A percentile compares a stretch with the other conserved stretches of the same genome.
Evolutionary conservation across 345 rosid genomes (phyloP).

Genomic region (Combretum micranthum): DNA sequence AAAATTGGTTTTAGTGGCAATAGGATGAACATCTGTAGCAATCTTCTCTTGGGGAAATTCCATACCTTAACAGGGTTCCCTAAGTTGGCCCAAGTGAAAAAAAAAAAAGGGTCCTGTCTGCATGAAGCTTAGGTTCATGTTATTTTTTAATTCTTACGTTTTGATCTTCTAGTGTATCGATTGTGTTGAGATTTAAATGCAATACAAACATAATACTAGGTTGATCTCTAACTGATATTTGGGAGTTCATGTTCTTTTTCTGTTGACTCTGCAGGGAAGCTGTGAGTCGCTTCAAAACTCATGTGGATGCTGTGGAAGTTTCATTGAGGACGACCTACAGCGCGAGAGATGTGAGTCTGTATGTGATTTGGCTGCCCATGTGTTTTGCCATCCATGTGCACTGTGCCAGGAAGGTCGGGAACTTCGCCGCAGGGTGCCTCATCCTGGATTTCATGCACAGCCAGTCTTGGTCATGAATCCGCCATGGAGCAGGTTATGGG

Average conservation of each 20-base stretch:
- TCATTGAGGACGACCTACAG: slow-evolving; percentile 57
- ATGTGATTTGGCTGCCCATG: slow-evolving; percentile 68
- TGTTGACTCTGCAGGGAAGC: slow-evolving; percentile 42
- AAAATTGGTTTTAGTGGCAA: too few relatives aligned
- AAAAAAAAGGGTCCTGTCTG: too few relatives aligned
- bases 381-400: slow-evolving; percentile 70
- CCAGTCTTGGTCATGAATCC: slow-evolving; percentile 64
- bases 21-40: too few relatives aligned
- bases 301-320: slow-evolving; percentile 72
- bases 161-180: too few relatives aligned
- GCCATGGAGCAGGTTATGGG: slow-evolving; percentile 64
- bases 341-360: slow-evolving; percentile 60
- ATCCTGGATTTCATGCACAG: slow-evolving; percentile 69
- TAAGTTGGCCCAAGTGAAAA: too few relatives aligned
- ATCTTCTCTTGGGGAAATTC: too few relatives aligned
- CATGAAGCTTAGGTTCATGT: too few relatives aligned
- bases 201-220: not conserved
- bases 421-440: slow-evolving; percentile 64
- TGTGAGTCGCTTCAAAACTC: slow-evolving; percentile 65
- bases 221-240: not conserved
- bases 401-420: slow-evolving; percentile 92
- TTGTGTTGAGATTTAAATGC: too few relatives aligned
- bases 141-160: too few relatives aligned
- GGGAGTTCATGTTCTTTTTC: not conserved
- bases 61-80: too few relatives aligned